Evolutionary conservation across 345 rosid species (phyloP).

Genomic region (Hibiscus mutabilis): DNA sequence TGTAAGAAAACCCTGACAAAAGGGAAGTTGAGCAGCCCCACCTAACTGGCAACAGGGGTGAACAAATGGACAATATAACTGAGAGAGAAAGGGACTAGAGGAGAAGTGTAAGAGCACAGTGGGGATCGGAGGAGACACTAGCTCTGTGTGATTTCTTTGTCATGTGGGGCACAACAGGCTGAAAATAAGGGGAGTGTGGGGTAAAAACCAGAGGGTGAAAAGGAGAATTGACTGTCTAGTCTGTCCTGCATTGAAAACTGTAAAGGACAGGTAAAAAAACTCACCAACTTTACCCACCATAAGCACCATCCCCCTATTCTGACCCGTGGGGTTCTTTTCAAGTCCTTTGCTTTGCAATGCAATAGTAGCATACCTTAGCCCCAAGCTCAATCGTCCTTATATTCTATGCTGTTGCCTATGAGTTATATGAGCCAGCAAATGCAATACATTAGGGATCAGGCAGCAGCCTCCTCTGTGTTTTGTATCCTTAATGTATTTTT

Average conservation of each 20-base stretch:
- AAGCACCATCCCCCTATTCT: background rate
- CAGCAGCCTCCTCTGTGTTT: slow-evolving; percentile 33
- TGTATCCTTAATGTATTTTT: slow-evolving; percentile 6
- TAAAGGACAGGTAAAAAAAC: slow-evolving; percentile 14
- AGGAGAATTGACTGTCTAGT: slow-evolving; percentile 6
- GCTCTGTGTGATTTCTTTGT: slow-evolving; percentile 23
- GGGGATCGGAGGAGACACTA: slow-evolving; percentile 25
- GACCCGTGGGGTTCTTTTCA: slow-evolving; percentile 5
- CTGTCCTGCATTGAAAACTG: slow-evolving; percentile 27
- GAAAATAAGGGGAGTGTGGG: slow-evolving; percentile 7
- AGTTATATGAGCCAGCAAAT: too few relatives aligned
- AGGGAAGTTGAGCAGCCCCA: slow-evolving; percentile 76
- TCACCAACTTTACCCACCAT: slow-evolving; percentile 31
- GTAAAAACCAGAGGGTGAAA: background rate
- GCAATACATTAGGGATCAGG: too few relatives aligned
- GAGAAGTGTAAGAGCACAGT: background rate
- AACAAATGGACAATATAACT: slow-evolving; percentile 17
- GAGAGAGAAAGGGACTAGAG: slow-evolving; percentile 3
- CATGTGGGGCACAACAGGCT: slow-evolving; percentile 19
- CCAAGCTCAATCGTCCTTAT: background rate
- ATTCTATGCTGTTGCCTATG: too few relatives aligned
- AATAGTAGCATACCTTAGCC: slow-evolving; percentile 14
- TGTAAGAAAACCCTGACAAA: slow-evolving; percentile 30
- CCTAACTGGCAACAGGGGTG: slow-evolving; percentile 38
- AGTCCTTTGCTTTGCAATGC: background rate